Evolutionary conservation across 305 asterid genomes (phyloP).

Genomic region (Solanum aculeatissimum): DNA sequence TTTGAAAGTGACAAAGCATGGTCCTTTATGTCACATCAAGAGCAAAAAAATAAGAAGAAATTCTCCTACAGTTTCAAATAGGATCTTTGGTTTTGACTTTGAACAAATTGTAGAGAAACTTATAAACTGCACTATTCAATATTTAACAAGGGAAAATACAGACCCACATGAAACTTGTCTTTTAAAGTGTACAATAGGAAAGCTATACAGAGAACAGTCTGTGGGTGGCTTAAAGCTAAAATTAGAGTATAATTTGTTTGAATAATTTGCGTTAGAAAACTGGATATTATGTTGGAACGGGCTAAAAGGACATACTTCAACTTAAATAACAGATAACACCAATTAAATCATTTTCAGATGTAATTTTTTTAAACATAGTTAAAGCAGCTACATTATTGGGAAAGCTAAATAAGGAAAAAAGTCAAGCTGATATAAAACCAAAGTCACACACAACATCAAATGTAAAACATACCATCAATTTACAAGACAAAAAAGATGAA

Average conservation of each 20-base stretch:
- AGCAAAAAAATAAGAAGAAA: background rate
- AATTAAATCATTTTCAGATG: background rate
- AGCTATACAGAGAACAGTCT: background rate
- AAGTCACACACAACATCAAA: background rate
- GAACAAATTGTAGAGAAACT: background rate
- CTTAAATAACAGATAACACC: background rate
- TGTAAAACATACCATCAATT: background rate
- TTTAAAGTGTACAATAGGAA: background rate
- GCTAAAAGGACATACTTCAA: background rate
- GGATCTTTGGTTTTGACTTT: background rate
- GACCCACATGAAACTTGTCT: background rate
- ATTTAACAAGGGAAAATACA: background rate
- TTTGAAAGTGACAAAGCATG: background rate
- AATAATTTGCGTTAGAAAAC: background rate
- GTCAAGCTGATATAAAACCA: background rate
- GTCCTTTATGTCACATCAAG: background rate
- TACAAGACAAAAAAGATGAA: background rate
- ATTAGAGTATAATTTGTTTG: background rate
- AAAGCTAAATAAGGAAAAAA: background rate
- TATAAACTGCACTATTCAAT: background rate
- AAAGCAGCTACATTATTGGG: background rate
- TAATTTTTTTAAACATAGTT: background rate
- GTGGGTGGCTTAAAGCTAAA: background rate
- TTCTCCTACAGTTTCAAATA: background rate
- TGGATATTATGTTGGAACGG: background rate